These are phyloP conservation scores for Tulasnella sp. DNA, from an alignment of 768 basidiomycete genomes.

Conservation along the genomic window DNA sequence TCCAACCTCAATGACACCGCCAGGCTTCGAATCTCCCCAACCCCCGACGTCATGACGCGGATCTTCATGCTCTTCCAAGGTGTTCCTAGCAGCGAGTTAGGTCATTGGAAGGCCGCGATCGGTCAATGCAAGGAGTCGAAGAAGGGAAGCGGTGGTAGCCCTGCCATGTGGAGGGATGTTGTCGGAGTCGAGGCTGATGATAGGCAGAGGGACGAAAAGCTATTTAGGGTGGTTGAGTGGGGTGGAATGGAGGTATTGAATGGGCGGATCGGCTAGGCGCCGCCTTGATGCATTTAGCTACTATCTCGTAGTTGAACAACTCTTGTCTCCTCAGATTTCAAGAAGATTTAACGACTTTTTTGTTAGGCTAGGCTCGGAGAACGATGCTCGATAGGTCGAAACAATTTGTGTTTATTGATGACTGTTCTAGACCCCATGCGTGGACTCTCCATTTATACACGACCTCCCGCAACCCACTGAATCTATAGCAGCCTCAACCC, in stretches of 20 bases:
- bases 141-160: background rate
- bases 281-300: no score
- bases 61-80: background rate
- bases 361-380: no score
- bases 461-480: no score
- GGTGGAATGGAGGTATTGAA: slow-evolving; percentile 45
- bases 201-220: slow-evolving; percentile 32
- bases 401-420: no score
- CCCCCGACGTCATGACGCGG: background rate
- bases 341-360: no score
- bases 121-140: background rate
- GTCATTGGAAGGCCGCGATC: background rate
- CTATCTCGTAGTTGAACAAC: no score
- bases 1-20: background rate
- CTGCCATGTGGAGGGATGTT: background rate
- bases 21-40: background rate
- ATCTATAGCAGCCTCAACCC: no score
- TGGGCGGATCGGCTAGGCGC: background rate
- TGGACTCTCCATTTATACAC: no score
- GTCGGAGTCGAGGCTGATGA: slow-evolving; percentile 35
- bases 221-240: slow-evolving; percentile 48
- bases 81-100: background rate
- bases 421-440: no score
- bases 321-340: no score
- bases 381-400: no score